Evolutionary conservation across 164 flowering plant genomes (phyloP).

Genomic region (Stephania japonica): DNA sequence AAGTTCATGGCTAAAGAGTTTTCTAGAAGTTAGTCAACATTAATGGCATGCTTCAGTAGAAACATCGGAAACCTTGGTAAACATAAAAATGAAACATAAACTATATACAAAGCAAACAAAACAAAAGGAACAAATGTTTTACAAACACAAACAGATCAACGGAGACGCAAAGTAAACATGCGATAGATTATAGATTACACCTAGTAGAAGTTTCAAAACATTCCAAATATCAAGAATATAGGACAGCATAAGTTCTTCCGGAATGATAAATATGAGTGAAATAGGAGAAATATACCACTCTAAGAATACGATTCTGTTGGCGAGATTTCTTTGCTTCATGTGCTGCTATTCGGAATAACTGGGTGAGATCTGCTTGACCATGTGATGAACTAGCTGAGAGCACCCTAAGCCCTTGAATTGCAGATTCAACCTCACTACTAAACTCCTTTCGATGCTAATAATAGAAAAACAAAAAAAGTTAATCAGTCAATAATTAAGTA

Average conservation of each 20-base stretch:
- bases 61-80: neutral
- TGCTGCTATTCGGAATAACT: constrained; percentile 68
- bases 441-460: constrained; percentile 73
- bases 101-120: neutral
- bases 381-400: constrained; percentile 50
- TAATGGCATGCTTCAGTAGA: no score
- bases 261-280: neutral
- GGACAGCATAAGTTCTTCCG: neutral
- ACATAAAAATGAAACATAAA: no score
- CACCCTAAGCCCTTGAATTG: constrained; percentile 41
- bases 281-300: constrained; percentile 56
- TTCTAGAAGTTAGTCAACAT: no score
- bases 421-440: constrained; percentile 66
- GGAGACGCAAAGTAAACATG: no score
- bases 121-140: neutral
- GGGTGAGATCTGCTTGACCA: constrained; percentile 76
- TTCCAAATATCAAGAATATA: neutral
- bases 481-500: neutral
- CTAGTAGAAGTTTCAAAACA: neutral
- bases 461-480: constrained; percentile 4
- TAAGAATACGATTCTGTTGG: constrained; percentile 65
- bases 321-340: constrained; percentile 88
- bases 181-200: neutral
- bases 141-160: neutral
- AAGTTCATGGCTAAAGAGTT: no score